Base-by-base conservation (phyloP, 2,329 filamentous ascomycete species). In the Paecilomyces formosus region DNA sequence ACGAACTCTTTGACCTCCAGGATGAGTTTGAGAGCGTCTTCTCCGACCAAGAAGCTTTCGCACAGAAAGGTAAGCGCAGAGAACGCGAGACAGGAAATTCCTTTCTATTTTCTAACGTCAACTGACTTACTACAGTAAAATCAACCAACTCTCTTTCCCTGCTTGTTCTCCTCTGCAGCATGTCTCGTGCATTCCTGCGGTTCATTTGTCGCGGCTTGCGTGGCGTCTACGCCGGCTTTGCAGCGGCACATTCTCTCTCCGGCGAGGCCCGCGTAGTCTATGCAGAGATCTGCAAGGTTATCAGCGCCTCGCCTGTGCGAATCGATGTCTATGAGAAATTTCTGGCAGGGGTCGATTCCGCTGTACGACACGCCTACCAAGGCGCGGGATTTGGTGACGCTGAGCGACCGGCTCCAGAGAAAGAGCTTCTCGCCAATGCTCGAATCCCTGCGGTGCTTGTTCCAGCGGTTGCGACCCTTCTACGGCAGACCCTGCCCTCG, bases 161-260 rank as follows among this genome's bases (percentile, higher is more conserved):
- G 24, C 63, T 79, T 60, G 78, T 95, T 13, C 70, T 94, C 21
- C 81, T 95, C 30, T 88, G 86, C 66, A 92, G 88, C 30, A 85
- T 88, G 56, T 88, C 88, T 11, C 84, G 91, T 12, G 84, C 85
- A 21, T 88, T 93, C 62, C 78, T 95, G 22, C 84, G 85, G 26
- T 85, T 88, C 30, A 79, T 86, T 54, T 89, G 85, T 70, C 85
- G 85, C 49, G 83, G 86, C 30, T 78, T 92, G 22, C 72, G 76
- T 3, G 81, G 85, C 61, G 75, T 89, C 63, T 78, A 78, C 13
- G 76, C 77, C 1, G 73, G 72, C 55, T 71, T 68, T 60, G 65
- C 68, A 55, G 68, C 76, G 21, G 76, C 79, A 55, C 72, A 76
- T 57, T 61, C 75, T 13, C 67, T 75, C 35, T 64, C 67, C 4